These are phyloP conservation scores for Albatrellus ellisii DNA, from an alignment of 768 basidiomycete genomes.

Conservation along the genomic window DNA sequence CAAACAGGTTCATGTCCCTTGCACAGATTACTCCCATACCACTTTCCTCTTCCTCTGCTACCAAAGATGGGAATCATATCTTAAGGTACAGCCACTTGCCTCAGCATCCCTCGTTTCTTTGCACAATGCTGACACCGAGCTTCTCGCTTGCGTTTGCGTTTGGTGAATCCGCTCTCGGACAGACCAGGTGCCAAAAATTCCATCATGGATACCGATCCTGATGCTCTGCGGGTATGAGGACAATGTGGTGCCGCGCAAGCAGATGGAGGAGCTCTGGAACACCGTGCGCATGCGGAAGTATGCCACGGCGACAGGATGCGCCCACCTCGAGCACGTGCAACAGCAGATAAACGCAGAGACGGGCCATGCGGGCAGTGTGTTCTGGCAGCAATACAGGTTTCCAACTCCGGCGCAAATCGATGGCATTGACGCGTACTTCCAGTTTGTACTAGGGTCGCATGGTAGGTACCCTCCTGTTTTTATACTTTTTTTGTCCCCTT, in stretches of 20 bases:
- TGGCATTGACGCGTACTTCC: no score
- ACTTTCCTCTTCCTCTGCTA: slow-evolving; percentile 65
- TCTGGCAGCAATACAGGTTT: no score
- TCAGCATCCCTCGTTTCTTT: slow-evolving; percentile 9
- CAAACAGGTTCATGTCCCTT: slow-evolving; percentile 88
- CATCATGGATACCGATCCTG: slow-evolving; percentile 56
- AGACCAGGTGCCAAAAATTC: slow-evolving; percentile 28
- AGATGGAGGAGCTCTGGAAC: slow-evolving; percentile 67
- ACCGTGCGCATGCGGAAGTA: slow-evolving; percentile 34
- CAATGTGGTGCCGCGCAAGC: slow-evolving; percentile 58
- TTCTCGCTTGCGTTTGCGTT: neutral
- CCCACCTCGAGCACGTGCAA: no score
- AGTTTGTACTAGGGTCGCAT: no score
- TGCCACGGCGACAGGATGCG: no score
- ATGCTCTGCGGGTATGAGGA: slow-evolving; percentile 68
- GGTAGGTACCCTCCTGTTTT: no score
- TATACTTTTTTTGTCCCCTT: no score
- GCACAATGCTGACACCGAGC: slow-evolving; percentile 23
- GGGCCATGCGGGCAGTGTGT: no score
- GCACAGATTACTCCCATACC: slow-evolving; percentile 70
- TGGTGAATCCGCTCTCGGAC: no score
- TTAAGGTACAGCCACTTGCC: slow-evolving; percentile 31
- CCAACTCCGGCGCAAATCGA: no score
- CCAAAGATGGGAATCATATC: slow-evolving; percentile 77
- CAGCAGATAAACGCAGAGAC: no score